phyloP scores from a whole-genome alignment of 2,329 filamentous ascomycete genomes.

The Ophiosphaerella narmari region DNA sequence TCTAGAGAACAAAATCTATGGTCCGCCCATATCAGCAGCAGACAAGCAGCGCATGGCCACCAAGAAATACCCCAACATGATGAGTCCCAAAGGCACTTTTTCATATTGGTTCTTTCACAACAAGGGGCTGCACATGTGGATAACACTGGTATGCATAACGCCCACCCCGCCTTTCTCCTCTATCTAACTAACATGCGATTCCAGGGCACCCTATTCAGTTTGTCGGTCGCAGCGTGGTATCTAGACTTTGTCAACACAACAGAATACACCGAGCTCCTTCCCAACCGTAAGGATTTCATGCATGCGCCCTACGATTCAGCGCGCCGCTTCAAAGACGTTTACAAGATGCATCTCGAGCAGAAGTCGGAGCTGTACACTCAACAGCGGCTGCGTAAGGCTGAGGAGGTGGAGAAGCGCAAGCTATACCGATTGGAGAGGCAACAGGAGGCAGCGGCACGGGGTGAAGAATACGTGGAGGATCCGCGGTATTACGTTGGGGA shows the following conservation, averaged over 20 bases:
- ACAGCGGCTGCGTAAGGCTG: constrained; percentile 72
- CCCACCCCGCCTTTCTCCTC: neutral
- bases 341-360: constrained; percentile 76
- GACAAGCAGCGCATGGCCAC: constrained; percentile 69
- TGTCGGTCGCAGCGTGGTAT: constrained; percentile 74
- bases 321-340: constrained; percentile 69
- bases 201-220: constrained; percentile 68
- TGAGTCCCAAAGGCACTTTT: constrained; percentile 81
- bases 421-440: constrained; percentile 72
- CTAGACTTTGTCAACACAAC: constrained; percentile 80
- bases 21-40: constrained; percentile 68
- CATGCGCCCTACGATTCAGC: constrained; percentile 71
- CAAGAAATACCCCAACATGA: constrained; percentile 84
- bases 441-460: constrained; percentile 38
- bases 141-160: constrained; percentile 71
- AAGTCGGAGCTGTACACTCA: constrained; percentile 70
- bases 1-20: constrained; percentile 69
- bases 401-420: constrained; percentile 85
- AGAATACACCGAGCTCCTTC: constrained; percentile 78
- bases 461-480: constrained; percentile 44
- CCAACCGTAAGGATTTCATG: constrained; percentile 69
- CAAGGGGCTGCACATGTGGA: constrained; percentile 74
- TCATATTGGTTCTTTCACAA: constrained; percentile 84
- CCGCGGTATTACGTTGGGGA: constrained; percentile 45
- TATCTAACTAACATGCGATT: constrained; percentile 1